Base-by-base conservation (phyloP, 169 alveolate genomes). In the Plasmodium reichenowi region DNA sequence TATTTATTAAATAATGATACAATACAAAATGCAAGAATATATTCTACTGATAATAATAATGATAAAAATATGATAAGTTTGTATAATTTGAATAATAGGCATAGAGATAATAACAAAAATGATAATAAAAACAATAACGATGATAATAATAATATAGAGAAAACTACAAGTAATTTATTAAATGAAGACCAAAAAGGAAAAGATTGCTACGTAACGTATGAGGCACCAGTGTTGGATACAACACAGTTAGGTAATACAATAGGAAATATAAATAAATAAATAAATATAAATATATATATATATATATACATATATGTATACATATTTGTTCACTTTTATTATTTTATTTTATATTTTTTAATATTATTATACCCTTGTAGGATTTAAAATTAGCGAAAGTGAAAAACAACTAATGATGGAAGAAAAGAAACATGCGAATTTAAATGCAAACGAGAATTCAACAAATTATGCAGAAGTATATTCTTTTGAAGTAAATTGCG, bases 401-500 rank as follows among this genome's bases (percentile, higher is more conserved):
- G 93, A 74, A 74, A 88, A 74, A 59, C 88, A 60, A 70, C 60
- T 62, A 47, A 78, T 72, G 70, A 29, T 68, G 12, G 67, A 64
- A 62, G 91, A 72, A 68, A 73, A 43, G 48, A 83, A 68, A 38
- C 56, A 83, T 56, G 83, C 63, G 10, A 83, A 56, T n/a, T 72
- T 68, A 52, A 67, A 83, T 15, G 45, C 71, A 48, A 83, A 54
- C 29, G 91, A 60, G 1, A 67, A 83, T 45, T 2, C 67, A 32
- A 74, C 59, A 43, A 74, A 67, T 9, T 62, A 60, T 26, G 38
- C 91, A 12, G 91, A 83, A 76, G 97, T 96, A 24, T 96, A 95
- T 72, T 95, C 98, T 9, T 95, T 97, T 72, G 98, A 97, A 93
- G 97, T 98, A 54, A 76, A 94, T 43, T 94, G 95, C 24, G 97